Evolutionary conservation across 177 flowering plant genomes (phyloP).

Genomic region (Vitis hybrid): DNA sequence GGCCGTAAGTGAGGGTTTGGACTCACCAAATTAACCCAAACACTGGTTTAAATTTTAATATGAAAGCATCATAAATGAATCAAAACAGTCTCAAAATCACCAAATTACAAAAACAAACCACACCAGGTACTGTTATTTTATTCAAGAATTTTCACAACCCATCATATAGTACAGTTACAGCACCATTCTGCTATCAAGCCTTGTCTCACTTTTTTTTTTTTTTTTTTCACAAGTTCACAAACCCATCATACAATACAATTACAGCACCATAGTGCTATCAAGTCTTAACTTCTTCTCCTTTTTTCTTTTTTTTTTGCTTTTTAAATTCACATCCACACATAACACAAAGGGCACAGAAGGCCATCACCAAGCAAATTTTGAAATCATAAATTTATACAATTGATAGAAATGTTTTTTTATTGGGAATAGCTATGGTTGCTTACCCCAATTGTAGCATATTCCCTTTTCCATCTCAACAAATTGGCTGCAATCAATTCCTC

Average conservation of each 20-base stretch:
- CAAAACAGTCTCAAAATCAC: too few species aligned
- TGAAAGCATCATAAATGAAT: too few species aligned
- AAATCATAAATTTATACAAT: slow-evolving; percentile 13
- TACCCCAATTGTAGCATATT: neutral
- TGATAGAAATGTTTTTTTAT: neutral
- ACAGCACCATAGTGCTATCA: neutral
- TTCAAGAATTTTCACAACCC: neutral
- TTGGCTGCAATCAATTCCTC: slow-evolving; percentile 64
- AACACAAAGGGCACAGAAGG: neutral
- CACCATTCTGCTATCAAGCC: neutral
- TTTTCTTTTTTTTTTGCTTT: neutral
- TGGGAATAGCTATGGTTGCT: neutral
- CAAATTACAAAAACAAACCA: too few species aligned
- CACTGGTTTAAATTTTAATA: too few species aligned
- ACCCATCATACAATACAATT: neutral
- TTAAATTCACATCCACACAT: neutral
- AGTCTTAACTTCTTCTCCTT: neutral
- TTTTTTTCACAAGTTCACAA: neutral
- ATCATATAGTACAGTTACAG: neutral
- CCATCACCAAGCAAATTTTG: neutral
- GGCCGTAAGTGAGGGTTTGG: too few species aligned
- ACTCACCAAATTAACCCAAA: too few species aligned
- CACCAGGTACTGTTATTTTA: neutral
- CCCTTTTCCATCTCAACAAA: slow-evolving; percentile 23
- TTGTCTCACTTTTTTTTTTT: neutral